Evolutionary conservation across 2,329 filamentous ascomycete species (phyloP), one percentile per base, ranked within the genome.

Genomic region (Claviceps fusiformis): DNA sequence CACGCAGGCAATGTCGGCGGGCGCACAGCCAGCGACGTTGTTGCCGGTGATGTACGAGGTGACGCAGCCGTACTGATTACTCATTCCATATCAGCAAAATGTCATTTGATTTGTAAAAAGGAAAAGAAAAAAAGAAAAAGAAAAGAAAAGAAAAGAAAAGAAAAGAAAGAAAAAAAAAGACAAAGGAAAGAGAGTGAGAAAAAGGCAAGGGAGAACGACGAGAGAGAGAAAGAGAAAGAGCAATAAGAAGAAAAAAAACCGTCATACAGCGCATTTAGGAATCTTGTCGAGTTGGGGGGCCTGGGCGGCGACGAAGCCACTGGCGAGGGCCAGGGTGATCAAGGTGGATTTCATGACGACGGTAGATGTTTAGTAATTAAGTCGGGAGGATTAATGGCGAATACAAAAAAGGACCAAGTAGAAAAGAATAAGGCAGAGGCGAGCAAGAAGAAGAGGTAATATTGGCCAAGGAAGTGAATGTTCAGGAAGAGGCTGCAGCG

Each of bases 1-100:
- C 62, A 74, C 66, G 63, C 72, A 75, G 54, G 59, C 62, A 56
- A 72, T 63, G 64, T 73, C 70, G 61, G 70, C 59, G 48, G 62
- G 57, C 33, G 61, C 62, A 63, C 72, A 75, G 59, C 67, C 70
- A 52, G 64, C 70, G 54, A 74, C 69, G 44, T 60, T 59, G 24
- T 54, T 60, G 47, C 67, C 68, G 29, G 59, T 61, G 31, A 68
- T 68, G 63, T 63, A 69, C 2, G 47, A 51, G 67, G 54, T 57
- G 56, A 60, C 41, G 72, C 63, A 59, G 69, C 73, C 6, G 56
- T 54, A 58, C 63, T 64, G 65, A 71, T 57, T 13, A 17, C 13
- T 41, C n/a, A n/a, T n/a, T n/a, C n/a, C n/a, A n/a, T n/a, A n/a
- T n/a, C n/a, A n/a, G n/a, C n/a, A n/a, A n/a, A n/a, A n/a, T n/a